A percentile compares a stretch with the other conserved stretches of the same genome.
These are phyloP conservation scores for Mycena maculata DNA, from an alignment of 768 basidiomycete genomes.

Conservation along the genomic window DNA sequence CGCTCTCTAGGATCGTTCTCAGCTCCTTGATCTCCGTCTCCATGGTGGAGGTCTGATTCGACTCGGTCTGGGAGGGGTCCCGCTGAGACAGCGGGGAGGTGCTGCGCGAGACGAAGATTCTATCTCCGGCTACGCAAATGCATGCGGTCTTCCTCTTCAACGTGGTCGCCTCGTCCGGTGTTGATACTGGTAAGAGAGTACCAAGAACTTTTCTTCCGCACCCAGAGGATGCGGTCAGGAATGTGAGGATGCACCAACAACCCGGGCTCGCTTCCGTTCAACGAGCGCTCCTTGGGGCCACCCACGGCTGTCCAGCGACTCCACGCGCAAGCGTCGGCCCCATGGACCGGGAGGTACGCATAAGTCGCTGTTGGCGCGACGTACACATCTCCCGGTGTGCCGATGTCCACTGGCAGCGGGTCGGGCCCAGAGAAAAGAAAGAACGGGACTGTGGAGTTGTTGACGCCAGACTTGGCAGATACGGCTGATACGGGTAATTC, in stretches of 20 bases:
- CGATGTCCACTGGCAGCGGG: constrained; percentile 17
- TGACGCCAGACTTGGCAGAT: background rate
- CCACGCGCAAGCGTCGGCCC: background rate
- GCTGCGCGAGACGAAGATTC: background rate
- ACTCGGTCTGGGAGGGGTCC: background rate
- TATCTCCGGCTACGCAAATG: background rate
- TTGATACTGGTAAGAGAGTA: background rate
- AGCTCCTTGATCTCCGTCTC: constrained; percentile 9
- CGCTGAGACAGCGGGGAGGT: too few relatives aligned
- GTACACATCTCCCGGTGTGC: constrained; percentile 13
- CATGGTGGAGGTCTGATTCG: too few relatives aligned
- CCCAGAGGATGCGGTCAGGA: constrained; percentile 12
- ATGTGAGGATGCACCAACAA: constrained; percentile 13
- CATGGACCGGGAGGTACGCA: background rate
- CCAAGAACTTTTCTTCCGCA: background rate
- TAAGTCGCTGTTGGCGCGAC: constrained; percentile 9
- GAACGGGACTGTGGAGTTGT: constrained; percentile 7
- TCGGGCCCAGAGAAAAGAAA: constrained; percentile 13
- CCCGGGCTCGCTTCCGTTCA: background rate
- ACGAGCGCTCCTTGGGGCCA: background rate
- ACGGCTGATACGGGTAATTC: constrained; percentile 8
- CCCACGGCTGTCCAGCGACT: constrained; percentile 18
- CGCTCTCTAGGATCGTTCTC: background rate
- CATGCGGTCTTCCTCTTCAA: background rate
- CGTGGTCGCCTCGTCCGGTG: background rate